Evolutionary conservation across 1,284 basidiomycete genomes (phyloP), one percentile per base, ranked within the genome.

Genomic region (Tilletia setariae): DNA sequence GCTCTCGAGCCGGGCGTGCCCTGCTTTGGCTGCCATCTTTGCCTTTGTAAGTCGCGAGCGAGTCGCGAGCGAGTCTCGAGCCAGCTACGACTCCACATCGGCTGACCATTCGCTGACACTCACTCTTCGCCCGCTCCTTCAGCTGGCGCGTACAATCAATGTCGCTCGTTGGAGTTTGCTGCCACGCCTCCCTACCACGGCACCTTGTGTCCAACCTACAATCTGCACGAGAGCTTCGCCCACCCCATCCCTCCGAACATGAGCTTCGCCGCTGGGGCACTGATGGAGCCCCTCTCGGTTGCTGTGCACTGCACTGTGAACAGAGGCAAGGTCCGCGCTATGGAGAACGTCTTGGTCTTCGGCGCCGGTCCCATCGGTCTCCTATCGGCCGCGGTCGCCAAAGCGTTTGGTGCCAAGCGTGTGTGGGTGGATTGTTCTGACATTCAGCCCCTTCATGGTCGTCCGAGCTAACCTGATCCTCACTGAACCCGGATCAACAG

Each of bases 221-320:
- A 77, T 43, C 74, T 84, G 9, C 79, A 76, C 43, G 47, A 72
- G 51, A 53, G 73, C 25, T 81, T 83, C 65, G 82, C 82, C 2
- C 82, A 83, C 74, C 70, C 74, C 40, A 81, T 85, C 13, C 83
- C 84, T 0, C 83, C 84, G 68, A 77, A 77, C 43, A 83, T 85
- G 72, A 77, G 80, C 51, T 74, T 85, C 28, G 84, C 84, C 63
- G 84, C 85, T 68, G 86, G 83, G 4, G 83, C 82, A 2, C 84
- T 86, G 90, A 94, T 97, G 86, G 94, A 98, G 83, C 95, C 95
- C 8, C 88, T 97, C 47, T 89, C 92, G 19, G 95, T 98, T 43
- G 95, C 89, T 6, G 88, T 96, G 15, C 94, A 98, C 83, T 89
- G 92, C 1, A 90, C 96, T 42, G 87, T 88, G 61, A 91, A 87